Base-by-base conservation (phyloP, 2,329 filamentous ascomycete species). In the Colletotrichum destructivum region DNA sequence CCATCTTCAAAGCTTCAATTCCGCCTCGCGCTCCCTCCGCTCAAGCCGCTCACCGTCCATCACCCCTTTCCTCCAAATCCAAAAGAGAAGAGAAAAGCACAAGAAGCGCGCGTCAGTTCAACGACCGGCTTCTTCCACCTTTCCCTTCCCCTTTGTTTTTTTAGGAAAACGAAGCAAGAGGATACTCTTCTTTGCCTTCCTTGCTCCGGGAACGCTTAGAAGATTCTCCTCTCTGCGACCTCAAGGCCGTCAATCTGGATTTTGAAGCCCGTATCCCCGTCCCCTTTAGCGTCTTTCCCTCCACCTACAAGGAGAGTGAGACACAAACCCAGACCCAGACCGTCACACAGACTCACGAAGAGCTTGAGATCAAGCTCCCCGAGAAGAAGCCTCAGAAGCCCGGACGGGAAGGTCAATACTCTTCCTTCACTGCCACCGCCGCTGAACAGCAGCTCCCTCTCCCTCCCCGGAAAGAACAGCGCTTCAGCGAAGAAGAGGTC, bases 201-300 rank as follows among this genome's bases (percentile, higher is more conserved):
- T 84, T 83, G 84, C 90, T 90, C 89, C 77, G 82, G 84, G 83
- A 82, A 84, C 84, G 83, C 81, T 82, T 83, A 94, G 92, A 92
- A 91, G 88, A 89, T 90, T 85, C 84, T 87, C 86, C 71, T 74
- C 73, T 71, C 85, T 82, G 85, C 91, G 87, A 86, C 85, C 84
- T 83, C 79, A 91, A 93, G 92, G 91, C 93, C 93, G 94, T 88
- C 94, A 98, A 94, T 89, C 95, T 98, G 95, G 95, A 98, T 94
- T 98, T 97, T 96, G 95, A 98, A 93, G 95, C 95, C 88, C 94
- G 95, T 87, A 94, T 98, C 87, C 94, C 96, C 90, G 96, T 98
- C 88, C 96, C 96, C 88, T 97, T 98, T 92, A 98, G 95, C 94
- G 93, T 98, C 93, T 98, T 98, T 92, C 96, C 96, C 89, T 98